Base-by-base conservation (phyloP, 495 filamentous ascomycete species). In the Lophiotrema nucula region DNA sequence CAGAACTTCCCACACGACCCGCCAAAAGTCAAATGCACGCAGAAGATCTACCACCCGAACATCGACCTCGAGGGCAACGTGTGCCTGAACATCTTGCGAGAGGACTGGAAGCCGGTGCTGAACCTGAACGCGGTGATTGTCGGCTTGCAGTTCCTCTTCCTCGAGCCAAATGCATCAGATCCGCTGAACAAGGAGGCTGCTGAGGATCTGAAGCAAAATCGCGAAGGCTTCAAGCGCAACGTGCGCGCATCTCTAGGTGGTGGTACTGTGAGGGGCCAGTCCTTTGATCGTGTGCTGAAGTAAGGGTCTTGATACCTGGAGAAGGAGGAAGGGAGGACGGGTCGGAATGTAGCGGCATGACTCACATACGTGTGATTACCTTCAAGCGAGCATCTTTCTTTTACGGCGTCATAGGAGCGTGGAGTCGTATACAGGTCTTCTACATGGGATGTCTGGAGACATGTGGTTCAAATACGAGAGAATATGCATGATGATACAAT, bases 21-120 rank as follows among this genome's bases (percentile, higher is more conserved):
- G 56, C 93, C 93, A 0, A 97, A 97, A 74, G 95, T 98, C 65
- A 95, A 92, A 70, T 97, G 93, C 73, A 89, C 86, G 52, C 88
- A 98, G 72, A 98, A 96, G 79, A 97, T 97, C 64, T 98, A 98
- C 75, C 93, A 98, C 67, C 93, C 93, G 11, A 98, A 98, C 72
- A 97, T 98, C 72, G 93, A 98, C 70, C 78, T 95, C 45, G 93
- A 98, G 67, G 93, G 93, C 35, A 98, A 98, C 68, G 90, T 98
- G 13, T 98, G 93, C 76, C 72, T 98, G 64, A 98, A 98, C 70
- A 97, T 98, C 56, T 73, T 98, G 67, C 77, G 93, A 53, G 93
- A 97, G 77, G 93, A 98, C 76, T 98, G 93, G 93, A 97, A 97
- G 76, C 93, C 93, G 0, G 93, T 97, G 19, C 76, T 98, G 69